Evolutionary conservation across 2,329 filamentous ascomycete genomes (phyloP).

Genomic region (Fusarium pseudocircinatum): DNA sequence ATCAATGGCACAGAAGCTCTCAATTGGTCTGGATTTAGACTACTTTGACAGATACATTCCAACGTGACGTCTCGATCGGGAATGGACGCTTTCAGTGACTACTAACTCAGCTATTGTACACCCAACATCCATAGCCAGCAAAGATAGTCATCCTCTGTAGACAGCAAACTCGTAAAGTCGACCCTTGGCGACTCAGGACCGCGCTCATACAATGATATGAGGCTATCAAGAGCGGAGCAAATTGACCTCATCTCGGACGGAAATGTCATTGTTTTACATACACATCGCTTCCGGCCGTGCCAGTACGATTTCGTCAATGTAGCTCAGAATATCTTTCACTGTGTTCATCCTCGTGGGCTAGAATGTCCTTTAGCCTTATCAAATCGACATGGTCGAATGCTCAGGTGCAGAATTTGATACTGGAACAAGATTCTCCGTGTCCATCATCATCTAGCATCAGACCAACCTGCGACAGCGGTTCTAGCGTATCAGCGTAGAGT

Average conservation of each 20-base stretch:
- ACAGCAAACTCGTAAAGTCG: not conserved
- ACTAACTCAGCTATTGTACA: not conserved
- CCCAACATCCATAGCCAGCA: not conserved
- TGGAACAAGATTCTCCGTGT: conserved; percentile 40
- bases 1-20: not conserved
- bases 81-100: conserved; percentile 12
- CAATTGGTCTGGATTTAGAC: not conserved
- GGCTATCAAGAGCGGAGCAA: conserved; percentile 24
- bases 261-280: conserved; percentile 27
- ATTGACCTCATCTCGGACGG: conserved; percentile 31
- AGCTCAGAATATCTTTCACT: conserved; percentile 16
- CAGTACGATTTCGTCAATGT: conserved; percentile 31
- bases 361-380: conserved; percentile 14
- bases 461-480: conserved; percentile 40
- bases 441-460: conserved; percentile 36
- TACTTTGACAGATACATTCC: conserved; percentile 19
- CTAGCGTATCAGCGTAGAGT: conserved; percentile 32
- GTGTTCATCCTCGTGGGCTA: conserved; percentile 3
- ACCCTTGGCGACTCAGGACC: conserved; percentile 9
- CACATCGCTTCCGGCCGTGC: conserved; percentile 29
- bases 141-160: not conserved
- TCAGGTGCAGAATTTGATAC: conserved; percentile 34
- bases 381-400: conserved; percentile 17
- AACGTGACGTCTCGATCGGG: conserved; percentile 2
- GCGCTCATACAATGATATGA: conserved; percentile 9